Base-by-base conservation (phyloP, 305 asterid genomes). In the Fraxinus xanthoxyloides region DNA sequence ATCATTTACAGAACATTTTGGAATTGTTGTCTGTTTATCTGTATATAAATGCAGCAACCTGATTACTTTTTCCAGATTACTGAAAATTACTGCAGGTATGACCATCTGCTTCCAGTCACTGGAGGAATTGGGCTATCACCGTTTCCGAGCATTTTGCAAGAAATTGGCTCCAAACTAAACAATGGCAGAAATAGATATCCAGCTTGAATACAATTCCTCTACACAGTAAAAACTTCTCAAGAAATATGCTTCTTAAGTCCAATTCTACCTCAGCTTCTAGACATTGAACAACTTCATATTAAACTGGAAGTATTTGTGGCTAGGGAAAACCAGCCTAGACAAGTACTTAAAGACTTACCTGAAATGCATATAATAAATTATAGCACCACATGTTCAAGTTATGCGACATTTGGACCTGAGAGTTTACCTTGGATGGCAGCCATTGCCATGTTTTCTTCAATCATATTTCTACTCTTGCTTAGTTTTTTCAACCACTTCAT, bases 51-150 rank as follows among this genome's bases (percentile, higher is more conserved):
- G 31, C 32, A 21, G 32, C 32, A 8, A 74, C 31, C 17, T 69
- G 26, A 34, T 69, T 9, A 21, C 38, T 21, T 21, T 61, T 23
- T 23, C 6, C 31, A 15, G 23, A 67, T 9, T 2, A 28, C 61
- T 26, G 46, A 36, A 26, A 78, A 74, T 75, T 79, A 32, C 43
- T 84, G 84, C 94, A 93, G 98, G 86, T 83, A 92, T 31, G 88
- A 92, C 21, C 85, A 83, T 83, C 85, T 94, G 85, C 84, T 92
- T 87, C 87, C 93, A 67, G 90, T 94, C 38, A 91, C 97, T 7
- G 97, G 97, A 82, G 98, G 98, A 76, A 93, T 93, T 34, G 97
- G 97, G 76, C 82, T 94, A 79, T 91, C 97, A 4, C 97, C 97
- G 1, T 87, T 94, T 72, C 84, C 92, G 67, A 88, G 97, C 77